Conservation (phyloP, 2,329 filamentous ascomycete genomes). For the Claviceps sp. region DNA sequence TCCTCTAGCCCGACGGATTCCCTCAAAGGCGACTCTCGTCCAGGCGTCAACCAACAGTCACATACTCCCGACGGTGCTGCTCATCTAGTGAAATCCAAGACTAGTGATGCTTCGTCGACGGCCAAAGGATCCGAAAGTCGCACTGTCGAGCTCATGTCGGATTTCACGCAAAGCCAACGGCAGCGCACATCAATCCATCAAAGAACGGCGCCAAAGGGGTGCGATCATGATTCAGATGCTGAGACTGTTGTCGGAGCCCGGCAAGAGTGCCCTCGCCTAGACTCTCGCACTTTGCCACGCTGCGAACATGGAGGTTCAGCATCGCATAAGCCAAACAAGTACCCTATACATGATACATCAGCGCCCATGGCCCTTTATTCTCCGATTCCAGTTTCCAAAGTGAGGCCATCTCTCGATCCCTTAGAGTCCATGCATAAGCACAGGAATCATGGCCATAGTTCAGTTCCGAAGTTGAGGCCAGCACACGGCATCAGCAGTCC, state of each 20-base stretch:
- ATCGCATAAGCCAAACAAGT: neutral
- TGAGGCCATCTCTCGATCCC: slow-evolving; percentile 7
- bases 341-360: neutral
- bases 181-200: neutral
- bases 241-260: neutral
- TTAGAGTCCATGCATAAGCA: neutral
- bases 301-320: neutral
- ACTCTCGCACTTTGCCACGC: neutral
- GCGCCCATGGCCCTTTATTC: slow-evolving; percentile 6
- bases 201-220: neutral
- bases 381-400: slow-evolving; percentile 9
- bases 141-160: neutral
- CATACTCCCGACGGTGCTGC: neutral
- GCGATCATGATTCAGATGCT: too few species aligned
- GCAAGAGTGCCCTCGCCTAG: neutral
- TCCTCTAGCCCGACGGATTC: neutral
- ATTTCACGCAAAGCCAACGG: neutral
- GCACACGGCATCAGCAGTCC: neutral
- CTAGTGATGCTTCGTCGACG: neutral
- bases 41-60: neutral
- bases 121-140: neutral
- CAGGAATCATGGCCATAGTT: slow-evolving; percentile 2
- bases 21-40: slow-evolving; percentile 1
- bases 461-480: slow-evolving; percentile 5
- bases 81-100: neutral